Evolutionary conservation across 1,139 yeast species (phyloP).

Genomic region (Sugiyamaella grinbergsii): DNA sequence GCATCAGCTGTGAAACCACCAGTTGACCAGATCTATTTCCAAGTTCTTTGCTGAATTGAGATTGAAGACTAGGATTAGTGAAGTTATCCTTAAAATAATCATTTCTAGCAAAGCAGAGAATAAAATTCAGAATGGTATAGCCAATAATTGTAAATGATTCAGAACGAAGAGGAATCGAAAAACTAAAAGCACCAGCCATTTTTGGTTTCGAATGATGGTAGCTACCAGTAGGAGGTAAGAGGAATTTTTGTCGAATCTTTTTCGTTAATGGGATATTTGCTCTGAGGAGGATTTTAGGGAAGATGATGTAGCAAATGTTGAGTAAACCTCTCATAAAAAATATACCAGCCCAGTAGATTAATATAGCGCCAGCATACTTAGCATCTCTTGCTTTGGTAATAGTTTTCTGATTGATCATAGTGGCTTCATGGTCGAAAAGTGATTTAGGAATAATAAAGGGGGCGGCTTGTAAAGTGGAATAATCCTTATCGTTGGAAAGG

Average conservation of each 20-base stretch:
- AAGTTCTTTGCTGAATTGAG: slow-evolving; percentile 53
- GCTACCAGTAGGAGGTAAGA: slow-evolving; percentile 53
- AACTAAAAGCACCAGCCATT: slow-evolving; percentile 36
- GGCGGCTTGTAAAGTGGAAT: slow-evolving; percentile 9
- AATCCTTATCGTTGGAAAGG: slow-evolving; percentile 9
- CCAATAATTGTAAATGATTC: slow-evolving; percentile 54
- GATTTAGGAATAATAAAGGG: slow-evolving; percentile 19
- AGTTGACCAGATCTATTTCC: slow-evolving; percentile 65
- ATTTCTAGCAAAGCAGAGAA: slow-evolving; percentile 47
- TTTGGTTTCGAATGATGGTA: slow-evolving; percentile 49
- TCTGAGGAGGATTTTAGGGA: slow-evolving; percentile 44
- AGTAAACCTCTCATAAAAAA: slow-evolving; percentile 26
- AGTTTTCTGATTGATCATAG: slow-evolving; percentile 4
- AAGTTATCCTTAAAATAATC: slow-evolving; percentile 45
- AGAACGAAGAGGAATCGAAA: slow-evolving; percentile 60
- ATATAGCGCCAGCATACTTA: slow-evolving; percentile 18
- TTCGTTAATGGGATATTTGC: slow-evolving; percentile 42
- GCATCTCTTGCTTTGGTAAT: slow-evolving; percentile 8
- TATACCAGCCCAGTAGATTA: slow-evolving; percentile 40
- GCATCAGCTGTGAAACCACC: slow-evolving; percentile 53
- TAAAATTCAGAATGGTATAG: slow-evolving; percentile 48
- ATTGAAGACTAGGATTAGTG: slow-evolving; percentile 38
- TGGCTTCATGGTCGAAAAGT: slow-evolving; percentile 6
- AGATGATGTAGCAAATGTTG: slow-evolving; percentile 21
- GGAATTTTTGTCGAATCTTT: slow-evolving; percentile 47